Evolutionary conservation across 768 basidiomycete species (phyloP), one percentile per base, ranked within the genome.

Genomic region (Tricholoma saponaceum): DNA sequence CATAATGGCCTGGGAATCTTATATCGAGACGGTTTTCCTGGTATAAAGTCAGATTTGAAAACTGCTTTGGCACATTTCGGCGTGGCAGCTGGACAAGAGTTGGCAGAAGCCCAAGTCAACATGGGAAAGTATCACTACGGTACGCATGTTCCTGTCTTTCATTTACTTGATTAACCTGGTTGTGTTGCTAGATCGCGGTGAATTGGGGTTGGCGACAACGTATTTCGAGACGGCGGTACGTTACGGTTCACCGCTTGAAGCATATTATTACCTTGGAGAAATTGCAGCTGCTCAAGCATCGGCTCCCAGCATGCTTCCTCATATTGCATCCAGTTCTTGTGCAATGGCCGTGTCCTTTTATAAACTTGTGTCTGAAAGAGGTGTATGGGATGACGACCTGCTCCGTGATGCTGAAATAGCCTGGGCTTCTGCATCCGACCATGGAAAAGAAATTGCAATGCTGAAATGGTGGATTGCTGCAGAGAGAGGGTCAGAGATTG

Each of bases 381-480:
- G 97, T 5, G 80, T 86, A n/a, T 89, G 90, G 84, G 87, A 83
- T 30, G 89, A 92, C 51, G 86, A 94, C 64, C 79, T 92, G 51
- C 67, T 97, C 25, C 79, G 83, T 33, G 92, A 96, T 41, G 95
- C 93, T 4, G 89, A 93, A 63, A 74, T 76, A 53, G 79, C 80
- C 5, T 94, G 92, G 92, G 77, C 78, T 69, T 79, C 84, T 30
- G 83, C 81, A 10, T 82, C 83, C 1, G 85, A 88, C 39, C 76
- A 83, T 44, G 90, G 89, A 30, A 86, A 85, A 66, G 87, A 93
- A 61, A 80, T 83, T 53, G 96, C 96, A 2, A 85, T 98, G 74
- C 73, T 98, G 30, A 87, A 89, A 50, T 99, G 97, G 93, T 92
- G 88, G 90, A 82, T 97, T 52, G 92, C 94, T 30, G 93, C 92